Percentiles rank a stretch among this genome's conserved stretches.
Evolutionary conservation across 2,329 filamentous ascomycete genomes (phyloP).

Genomic region (Rhynchosporium agropyri): DNA sequence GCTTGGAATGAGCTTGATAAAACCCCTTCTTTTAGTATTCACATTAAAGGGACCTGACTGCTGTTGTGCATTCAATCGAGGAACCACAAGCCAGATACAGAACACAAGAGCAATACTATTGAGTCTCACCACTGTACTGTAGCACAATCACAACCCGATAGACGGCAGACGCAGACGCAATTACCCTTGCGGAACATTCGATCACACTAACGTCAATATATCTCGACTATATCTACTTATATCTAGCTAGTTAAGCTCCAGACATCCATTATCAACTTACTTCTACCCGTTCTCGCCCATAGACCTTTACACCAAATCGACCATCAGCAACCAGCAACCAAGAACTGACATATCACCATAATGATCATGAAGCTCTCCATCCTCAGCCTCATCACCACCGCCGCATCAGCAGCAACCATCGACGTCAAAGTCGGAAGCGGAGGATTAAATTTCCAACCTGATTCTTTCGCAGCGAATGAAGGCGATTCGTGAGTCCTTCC

Average conservation of each 20-base stretch:
- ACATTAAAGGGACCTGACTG: too few relatives aligned
- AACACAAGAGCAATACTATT: neutral
- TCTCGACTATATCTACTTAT: neutral
- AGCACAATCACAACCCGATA: neutral
- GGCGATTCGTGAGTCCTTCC: conserved; percentile 19
- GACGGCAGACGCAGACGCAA: too few relatives aligned
- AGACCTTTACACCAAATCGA: neutral
- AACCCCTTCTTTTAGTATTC: too few relatives aligned
- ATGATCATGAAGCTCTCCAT: neutral
- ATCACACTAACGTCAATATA: neutral
- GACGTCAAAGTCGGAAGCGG: conserved; percentile 21
- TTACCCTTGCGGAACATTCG: neutral
- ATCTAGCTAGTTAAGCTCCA: neutral
- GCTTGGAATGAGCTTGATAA: too few relatives aligned
- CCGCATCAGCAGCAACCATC: conserved; percentile 2
- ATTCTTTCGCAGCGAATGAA: conserved; percentile 14
- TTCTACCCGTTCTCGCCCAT: too few relatives aligned
- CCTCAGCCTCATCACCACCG: neutral
- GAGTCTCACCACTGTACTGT: neutral
- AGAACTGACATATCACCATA: neutral
- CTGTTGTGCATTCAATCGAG: neutral
- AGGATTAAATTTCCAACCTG: conserved; percentile 15
- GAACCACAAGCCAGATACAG: neutral
- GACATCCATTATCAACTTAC: too few relatives aligned
- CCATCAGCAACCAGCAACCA: neutral